Evolutionary conservation across 805 yeast species (phyloP), one percentile per base, ranked within the genome.

Genomic region (Wilhelminamyces savonicus): DNA sequence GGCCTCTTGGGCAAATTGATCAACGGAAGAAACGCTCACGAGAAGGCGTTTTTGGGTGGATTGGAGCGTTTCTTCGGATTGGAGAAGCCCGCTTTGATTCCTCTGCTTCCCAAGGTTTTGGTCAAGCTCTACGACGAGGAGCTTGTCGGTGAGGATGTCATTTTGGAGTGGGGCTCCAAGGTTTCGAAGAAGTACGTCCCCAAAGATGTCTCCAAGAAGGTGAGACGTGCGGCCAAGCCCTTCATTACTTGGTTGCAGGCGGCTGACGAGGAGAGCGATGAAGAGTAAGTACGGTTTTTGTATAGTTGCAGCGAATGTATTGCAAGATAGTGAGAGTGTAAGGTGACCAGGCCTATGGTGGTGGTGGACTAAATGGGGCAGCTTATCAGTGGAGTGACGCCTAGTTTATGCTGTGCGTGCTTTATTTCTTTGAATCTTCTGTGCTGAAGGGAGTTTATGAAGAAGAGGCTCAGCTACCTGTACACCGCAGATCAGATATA

Each of bases 211-310:
- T 81, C 94, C 30, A 90, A 90, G 68, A 90, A 84, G 72, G 95
- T 88, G 29, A 83, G 96, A 62, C 84, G 79, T 62, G 92, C 96
- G 26, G 97, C 97, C 37, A 88, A 87, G 63, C 95, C 97, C 18
- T 92, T 92, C 64, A 66, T 92, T 41, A 78, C 82, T 43, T 92
- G 98, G 98, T 75, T 92, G 44, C 80, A 86, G 53, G 88, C 83
- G 59, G 97, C 98, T 37, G 96, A 86, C 45, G 81, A 78, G 54
- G 90, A 80, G 41, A 71, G 72, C 41, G 83, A 76, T 43, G 81
- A 76, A 27, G 85, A 78, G 41, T 75, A 69, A 18, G 23, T 18
- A 26, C 18, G 10, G 13, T 21, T n/a, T n/a, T n/a, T n/a, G n/a
- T n/a, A n/a, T n/a, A n/a, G n/a, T n/a, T n/a, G n/a, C n/a, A n/a